These are phyloP conservation scores for Mortierella sp. DNA, from an alignment of 371 early-diverging fungal genomes.

Conservation along the genomic window DNA sequence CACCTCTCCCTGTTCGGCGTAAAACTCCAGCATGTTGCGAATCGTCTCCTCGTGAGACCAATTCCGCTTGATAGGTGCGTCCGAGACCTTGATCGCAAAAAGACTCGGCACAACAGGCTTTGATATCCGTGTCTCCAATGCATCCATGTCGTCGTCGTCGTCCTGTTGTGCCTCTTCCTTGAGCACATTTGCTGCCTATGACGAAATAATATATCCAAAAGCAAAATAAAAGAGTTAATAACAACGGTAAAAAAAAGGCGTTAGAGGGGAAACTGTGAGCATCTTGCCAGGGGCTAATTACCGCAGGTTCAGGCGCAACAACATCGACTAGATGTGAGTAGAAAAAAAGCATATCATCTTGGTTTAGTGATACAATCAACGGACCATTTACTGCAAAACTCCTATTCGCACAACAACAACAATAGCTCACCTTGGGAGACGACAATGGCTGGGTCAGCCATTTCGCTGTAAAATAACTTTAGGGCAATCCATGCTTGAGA, in stretches of 20 bases:
- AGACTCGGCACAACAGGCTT: slow-evolving; percentile 31
- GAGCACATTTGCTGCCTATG: slow-evolving; percentile 8
- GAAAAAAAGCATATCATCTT: neutral
- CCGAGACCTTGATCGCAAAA: slow-evolving; percentile 52
- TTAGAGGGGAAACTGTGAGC: neutral
- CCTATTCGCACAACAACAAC: no score
- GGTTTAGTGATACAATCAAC: neutral
- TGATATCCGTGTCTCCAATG: slow-evolving; percentile 7
- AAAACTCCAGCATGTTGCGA: slow-evolving; percentile 73
- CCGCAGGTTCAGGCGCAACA: neutral
- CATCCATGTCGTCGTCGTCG: slow-evolving; percentile 33
- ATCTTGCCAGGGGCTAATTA: neutral
- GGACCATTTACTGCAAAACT: no score
- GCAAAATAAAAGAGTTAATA: neutral
- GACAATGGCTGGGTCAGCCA: slow-evolving; percentile 40
- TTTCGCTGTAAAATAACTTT: slow-evolving; percentile 70
- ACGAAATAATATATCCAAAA: neutral
- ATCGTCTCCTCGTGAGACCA: slow-evolving; percentile 74
- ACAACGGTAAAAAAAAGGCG: neutral
- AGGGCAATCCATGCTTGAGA: slow-evolving; percentile 88
- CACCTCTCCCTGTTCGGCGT: slow-evolving; percentile 86
- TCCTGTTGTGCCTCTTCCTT: slow-evolving; percentile 8
- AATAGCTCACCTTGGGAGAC: slow-evolving; percentile 32
- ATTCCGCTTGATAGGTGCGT: slow-evolving; percentile 56
- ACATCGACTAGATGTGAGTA: slow-evolving; percentile 21